phyloP scores from a whole-genome alignment of 2,329 filamentous ascomycete genomes.

The Calonectria pseudoturangicola region DNA sequence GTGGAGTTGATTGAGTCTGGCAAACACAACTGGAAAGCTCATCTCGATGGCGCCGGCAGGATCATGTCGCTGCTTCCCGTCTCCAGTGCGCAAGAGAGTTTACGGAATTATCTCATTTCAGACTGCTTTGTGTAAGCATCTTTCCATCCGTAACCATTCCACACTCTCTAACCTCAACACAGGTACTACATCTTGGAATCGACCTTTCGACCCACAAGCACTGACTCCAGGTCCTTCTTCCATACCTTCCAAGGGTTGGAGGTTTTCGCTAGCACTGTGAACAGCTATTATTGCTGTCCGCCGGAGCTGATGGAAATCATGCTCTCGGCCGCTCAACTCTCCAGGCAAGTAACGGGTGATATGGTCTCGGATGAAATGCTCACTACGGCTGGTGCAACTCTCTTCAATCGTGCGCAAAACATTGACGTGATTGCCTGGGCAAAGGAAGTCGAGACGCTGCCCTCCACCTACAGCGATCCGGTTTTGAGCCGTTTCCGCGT shows the following conservation, averaged over 20 bases:
- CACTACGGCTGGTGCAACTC: conserved; percentile 56
- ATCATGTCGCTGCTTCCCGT: conserved; percentile 65
- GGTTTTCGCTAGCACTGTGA: conserved; percentile 63
- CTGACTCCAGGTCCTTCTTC: conserved; percentile 59
- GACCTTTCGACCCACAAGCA: conserved; percentile 62
- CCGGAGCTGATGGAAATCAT: conserved; percentile 66
- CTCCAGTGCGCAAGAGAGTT: conserved; percentile 57
- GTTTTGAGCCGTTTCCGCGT: conserved; percentile 62
- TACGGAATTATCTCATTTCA: conserved; percentile 67
- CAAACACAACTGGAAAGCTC: conserved; percentile 67
- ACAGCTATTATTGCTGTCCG: conserved; percentile 69
- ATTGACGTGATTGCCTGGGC: conserved; percentile 67
- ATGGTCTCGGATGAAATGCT: conserved; percentile 55
- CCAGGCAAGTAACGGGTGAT: conserved; percentile 55
- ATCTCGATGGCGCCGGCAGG: conserved; percentile 66
- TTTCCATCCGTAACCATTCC: neutral
- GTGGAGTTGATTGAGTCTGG: conserved; percentile 70
- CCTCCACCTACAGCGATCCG: conserved; percentile 58
- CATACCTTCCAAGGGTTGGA: conserved; percentile 60
- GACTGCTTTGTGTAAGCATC: conserved; percentile 67
- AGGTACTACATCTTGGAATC: conserved; percentile 69
- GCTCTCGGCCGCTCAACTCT: conserved; percentile 64
- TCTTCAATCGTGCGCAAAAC: conserved; percentile 62
- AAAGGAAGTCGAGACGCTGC: conserved; percentile 58
- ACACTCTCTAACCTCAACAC: conserved; percentile 35